Evolutionary conservation across 805 yeast genomes (phyloP), one percentile per base, ranked within the genome.

Genomic region (Yarrowia sp.): DNA sequence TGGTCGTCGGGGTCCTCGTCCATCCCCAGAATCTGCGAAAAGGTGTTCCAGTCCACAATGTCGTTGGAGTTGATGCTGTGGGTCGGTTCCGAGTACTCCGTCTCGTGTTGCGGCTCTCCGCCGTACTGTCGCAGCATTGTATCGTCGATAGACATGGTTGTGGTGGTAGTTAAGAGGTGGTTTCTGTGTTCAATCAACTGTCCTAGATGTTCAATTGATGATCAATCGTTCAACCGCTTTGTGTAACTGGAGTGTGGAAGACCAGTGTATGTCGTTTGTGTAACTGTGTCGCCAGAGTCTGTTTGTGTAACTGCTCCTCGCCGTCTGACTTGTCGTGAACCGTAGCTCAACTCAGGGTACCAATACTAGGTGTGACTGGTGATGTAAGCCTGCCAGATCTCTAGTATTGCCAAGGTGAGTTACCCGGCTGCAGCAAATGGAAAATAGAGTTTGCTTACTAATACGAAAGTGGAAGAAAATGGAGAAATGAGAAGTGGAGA

Each of bases 21-120:
- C 98, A 95, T 93, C 66, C 91, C 87, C 63, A 93, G 84, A 68
- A 95, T 83, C 80, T 95, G 98, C 68, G 88, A 86, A 76, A 95
- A 89, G 36, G 92, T 94, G 50, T 85, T 80, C 97, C 97, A 92
- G 76, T 92, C 93, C 70, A 95, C 88, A 70, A 91, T 81, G 47
- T 91, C 96, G 44, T 58, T 58, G 64, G 64, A 58, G 44, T 58
- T 43, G 64, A 58, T 58, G 44, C 64, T 58, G 64, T 58, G 64
- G 33, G 64, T 58, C 34, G 64, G 64, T 58, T 58, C 64, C 49
- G 64, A 58, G 50, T 42, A 58, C 64, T 58, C 64, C 17, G 64
- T 58, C 40, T 43, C 64, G 36, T 58, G 64, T 33, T 58, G 64
- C 30, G 64, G 64, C 30, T 58, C 64, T n/a, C 64, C 64, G 33